Conservation (phyloP, 768 basidiomycete genomes). For the Coprinellus micaceus region DNA sequence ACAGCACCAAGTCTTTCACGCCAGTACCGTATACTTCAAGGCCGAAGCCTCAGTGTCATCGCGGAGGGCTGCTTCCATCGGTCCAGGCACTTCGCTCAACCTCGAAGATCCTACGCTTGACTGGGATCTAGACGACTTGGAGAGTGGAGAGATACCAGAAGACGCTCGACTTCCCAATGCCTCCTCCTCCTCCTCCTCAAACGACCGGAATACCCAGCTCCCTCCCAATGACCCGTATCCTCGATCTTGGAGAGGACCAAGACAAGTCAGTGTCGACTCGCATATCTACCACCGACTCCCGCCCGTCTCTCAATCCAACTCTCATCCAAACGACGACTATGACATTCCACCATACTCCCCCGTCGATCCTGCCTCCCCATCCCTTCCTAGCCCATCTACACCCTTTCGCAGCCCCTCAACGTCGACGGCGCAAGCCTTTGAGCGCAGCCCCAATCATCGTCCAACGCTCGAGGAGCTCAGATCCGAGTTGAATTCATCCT, state of each 20-base stretch:
- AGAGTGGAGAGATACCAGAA: not conserved
- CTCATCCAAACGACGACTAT: conserved; percentile 24
- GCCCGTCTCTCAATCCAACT: conserved; percentile 30
- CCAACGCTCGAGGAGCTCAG: conserved; percentile 36
- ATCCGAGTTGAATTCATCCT: conserved; percentile 24
- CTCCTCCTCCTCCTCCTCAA: no score
- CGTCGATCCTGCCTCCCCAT: conserved; percentile 17
- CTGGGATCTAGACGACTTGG: conserved; percentile 17
- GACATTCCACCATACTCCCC: conserved; percentile 38
- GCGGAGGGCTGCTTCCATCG: conserved; percentile 42
- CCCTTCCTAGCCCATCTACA: conserved; percentile 4
- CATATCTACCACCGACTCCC: conserved; percentile 27
- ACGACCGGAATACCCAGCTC: not conserved
- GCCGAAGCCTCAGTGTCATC: conserved; percentile 36
- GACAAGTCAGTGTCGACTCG: conserved; percentile 34
- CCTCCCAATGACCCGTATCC: not conserved
- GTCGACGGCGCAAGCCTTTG: not conserved
- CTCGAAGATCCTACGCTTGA: conserved; percentile 26
- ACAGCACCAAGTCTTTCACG: conserved; percentile 69
- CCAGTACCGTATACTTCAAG: conserved; percentile 69
- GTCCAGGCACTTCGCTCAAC: conserved; percentile 40
- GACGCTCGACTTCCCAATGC: no score
- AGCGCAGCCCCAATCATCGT: no score
- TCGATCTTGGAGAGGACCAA: not conserved
- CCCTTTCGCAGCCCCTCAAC: conserved; percentile 2